A percentile compares a stretch with the other conserved stretches of the same genome.
Evolutionary conservation across 2,329 filamentous ascomycete genomes (phyloP).

Genomic region (Diaporthe eres): DNA sequence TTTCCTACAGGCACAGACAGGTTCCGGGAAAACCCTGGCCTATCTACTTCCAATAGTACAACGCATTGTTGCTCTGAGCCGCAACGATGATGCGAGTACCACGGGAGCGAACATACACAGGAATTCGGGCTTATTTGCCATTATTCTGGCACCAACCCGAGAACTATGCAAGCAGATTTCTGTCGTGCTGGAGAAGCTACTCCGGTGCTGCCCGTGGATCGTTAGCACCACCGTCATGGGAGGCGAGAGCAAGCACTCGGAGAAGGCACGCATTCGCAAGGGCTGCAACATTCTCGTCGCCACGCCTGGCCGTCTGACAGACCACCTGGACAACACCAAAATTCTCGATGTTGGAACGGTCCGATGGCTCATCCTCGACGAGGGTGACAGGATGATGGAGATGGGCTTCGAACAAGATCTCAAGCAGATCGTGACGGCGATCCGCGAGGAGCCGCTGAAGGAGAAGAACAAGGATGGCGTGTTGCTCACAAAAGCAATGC

Average conservation of each 20-base stretch:
- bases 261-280: constrained; percentile 94
- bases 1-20: constrained; percentile 96
- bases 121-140: constrained; percentile 91
- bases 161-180: constrained; percentile 96
- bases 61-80: constrained; percentile 83
- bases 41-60: constrained; percentile 95
- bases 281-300: constrained; percentile 96
- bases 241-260: constrained; percentile 80
- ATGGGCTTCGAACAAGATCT: constrained; percentile 97
- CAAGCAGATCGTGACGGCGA: constrained; percentile 84
- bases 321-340: constrained; percentile 94
- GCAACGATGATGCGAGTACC: constrained; percentile 61
- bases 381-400: constrained; percentile 98
- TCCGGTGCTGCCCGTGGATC: constrained; percentile 94
- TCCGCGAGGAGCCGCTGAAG: constrained; percentile 75
- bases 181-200: constrained; percentile 84
- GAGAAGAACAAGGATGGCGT: constrained; percentile 72
- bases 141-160: constrained; percentile 93
- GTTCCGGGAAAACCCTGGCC: constrained; percentile 97
- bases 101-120: constrained; percentile 75
- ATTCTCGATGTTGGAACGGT: constrained; percentile 90
- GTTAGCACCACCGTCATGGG: constrained; percentile 87
- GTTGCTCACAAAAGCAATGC: constrained; percentile 74
- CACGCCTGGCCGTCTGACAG: constrained; percentile 89
- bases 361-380: constrained; percentile 93